Conservation (phyloP, 805 yeast genomes). For the Myxozyma mucilagina region DNA sequence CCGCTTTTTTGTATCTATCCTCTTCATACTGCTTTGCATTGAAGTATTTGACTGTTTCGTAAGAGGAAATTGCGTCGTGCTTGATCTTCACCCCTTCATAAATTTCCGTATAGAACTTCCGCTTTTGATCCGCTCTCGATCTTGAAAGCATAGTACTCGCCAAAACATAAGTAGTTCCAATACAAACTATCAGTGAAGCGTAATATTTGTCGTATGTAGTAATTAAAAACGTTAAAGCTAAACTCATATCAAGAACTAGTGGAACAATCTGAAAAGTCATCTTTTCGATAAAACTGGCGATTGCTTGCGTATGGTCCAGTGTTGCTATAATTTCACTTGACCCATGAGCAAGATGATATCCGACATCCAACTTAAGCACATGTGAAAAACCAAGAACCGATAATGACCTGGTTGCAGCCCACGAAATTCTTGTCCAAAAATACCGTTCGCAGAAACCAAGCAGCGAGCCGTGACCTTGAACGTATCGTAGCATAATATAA, state of each 20-base stretch:
- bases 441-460: conserved; percentile 20
- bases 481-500: conserved; percentile 22
- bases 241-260: conserved; percentile 17
- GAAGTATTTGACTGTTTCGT: conserved; percentile 30
- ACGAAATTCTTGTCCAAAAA: conserved; percentile 25
- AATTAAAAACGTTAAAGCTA: conserved; percentile 26
- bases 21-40: conserved; percentile 29
- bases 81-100: conserved; percentile 13
- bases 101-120: conserved; percentile 11
- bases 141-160: conserved; percentile 18
- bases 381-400: conserved; percentile 21
- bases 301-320: conserved; percentile 18
- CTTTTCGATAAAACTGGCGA: conserved; percentile 25
- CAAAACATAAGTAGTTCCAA: conserved; percentile 23
- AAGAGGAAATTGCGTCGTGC: conserved; percentile 25
- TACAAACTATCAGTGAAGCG: conserved; percentile 15
- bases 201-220: conserved; percentile 21
- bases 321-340: conserved; percentile 20
- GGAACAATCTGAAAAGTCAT: conserved; percentile 27
- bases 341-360: conserved; percentile 24
- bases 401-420: conserved; percentile 20
- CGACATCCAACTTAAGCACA: conserved; percentile 23
- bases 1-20: conserved; percentile 20
- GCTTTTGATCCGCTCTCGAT: conserved; percentile 12
- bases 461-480: conserved; percentile 28